Evolutionary conservation across 1,284 basidiomycete species (phyloP).

Genomic region (Moesziomyces aphidis): DNA sequence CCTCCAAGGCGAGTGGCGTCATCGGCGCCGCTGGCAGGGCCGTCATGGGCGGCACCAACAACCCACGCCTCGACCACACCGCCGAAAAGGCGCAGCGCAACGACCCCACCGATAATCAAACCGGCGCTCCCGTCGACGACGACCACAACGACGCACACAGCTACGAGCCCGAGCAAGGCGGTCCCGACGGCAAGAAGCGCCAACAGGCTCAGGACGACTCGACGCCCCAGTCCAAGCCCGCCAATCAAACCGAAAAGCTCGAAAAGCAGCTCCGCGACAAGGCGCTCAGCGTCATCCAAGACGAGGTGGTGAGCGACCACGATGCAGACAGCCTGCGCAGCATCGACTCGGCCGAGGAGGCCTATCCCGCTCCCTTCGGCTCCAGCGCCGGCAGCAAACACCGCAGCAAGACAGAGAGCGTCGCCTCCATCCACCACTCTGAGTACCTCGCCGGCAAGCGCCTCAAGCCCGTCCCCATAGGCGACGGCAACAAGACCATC

Average conservation of each 20-base stretch:
- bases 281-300: constrained; percentile 25
- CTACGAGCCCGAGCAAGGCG: constrained; percentile 29
- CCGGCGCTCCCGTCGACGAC: constrained; percentile 23
- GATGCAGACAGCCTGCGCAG: constrained; percentile 10
- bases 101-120: constrained; percentile 19
- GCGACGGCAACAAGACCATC: constrained; percentile 16
- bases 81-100: constrained; percentile 20
- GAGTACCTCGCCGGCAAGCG: constrained; percentile 35
- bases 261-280: constrained; percentile 26
- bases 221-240: neutral
- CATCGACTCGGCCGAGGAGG: constrained; percentile 37
- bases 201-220: constrained; percentile 22
- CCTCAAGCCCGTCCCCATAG: constrained; percentile 31
- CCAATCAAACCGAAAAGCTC: constrained; percentile 30
- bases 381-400: neutral
- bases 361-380: constrained; percentile 55
- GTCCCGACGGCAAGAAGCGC: constrained; percentile 29
- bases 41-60: constrained; percentile 30
- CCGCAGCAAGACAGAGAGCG: constrained; percentile 28
- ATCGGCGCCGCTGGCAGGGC: constrained; percentile 71
- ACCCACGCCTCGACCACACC: constrained; percentile 40
- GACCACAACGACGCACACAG: constrained; percentile 17
- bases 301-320: constrained; percentile 12
- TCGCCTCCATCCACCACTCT: constrained; percentile 30
- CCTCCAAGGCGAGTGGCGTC: constrained; percentile 75